Base-by-base conservation (phyloP, 2,329 filamentous ascomycete species). In the Cercospora canescens region DNA sequence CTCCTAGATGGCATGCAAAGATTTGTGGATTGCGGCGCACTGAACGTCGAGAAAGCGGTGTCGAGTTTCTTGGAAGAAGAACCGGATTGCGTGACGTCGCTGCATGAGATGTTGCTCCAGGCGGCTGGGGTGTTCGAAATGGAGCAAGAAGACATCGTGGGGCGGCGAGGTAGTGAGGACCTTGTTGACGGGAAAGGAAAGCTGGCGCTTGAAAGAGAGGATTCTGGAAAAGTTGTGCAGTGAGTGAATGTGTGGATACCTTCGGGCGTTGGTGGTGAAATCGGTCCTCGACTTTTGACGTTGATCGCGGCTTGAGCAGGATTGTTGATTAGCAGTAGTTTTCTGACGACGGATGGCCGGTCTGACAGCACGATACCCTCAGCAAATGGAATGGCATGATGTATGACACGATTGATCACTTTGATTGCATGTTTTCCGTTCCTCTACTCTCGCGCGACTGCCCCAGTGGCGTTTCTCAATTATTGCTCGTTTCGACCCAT, bases 51-150 rank as follows among this genome's bases (percentile, higher is more conserved):
- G 26, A 37, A 34, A 24, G 60, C 60, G 14, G 60, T 66, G 12
- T 5, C 0, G 18, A n/a, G 6, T 1, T 66, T 66, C 24, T 16
- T 66, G 55, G 55, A 66, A 50, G 48, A 60, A 4, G 64, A 66
- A 37, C 45, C 34, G 45, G 64, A 66, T 55, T 66, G 64, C 37
- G 64, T 66, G 1, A 66, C 64, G 12, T 60, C 60, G 1, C n/a
- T 66, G 18, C 64, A 66, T 48, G 64, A 63, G 60, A 59, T 63
- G 34, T 34, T 66, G 12, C 26, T 66, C 41, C 57, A 62, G 48
- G 64, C 55, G 14, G 60, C 60, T 16, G 56, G 52, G 11, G 64
- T 66, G 18, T 66, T 66, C 50, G 55, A 55, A 7, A 52, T 32
- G 26, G 30, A 45, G n/a, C 14, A 26, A 32, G 1, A n/a, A 14